Base-by-base conservation (phyloP, 495 filamentous ascomycete species). In the Geoglossum glabrum region DNA sequence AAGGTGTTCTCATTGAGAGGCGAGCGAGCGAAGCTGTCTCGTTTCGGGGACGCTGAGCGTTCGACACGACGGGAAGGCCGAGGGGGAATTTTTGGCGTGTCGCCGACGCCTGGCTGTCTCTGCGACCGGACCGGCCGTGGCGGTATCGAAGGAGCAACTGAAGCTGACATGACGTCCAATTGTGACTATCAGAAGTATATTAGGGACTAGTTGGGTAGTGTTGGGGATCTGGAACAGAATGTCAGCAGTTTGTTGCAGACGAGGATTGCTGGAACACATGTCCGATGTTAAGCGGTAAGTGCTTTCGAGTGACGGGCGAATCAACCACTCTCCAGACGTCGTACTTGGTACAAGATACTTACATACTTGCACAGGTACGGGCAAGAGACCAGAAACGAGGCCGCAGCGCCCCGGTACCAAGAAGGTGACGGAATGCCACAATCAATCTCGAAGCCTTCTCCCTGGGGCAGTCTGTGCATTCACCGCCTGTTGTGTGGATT, bases 21-120 rank as follows among this genome's bases (percentile, higher is more conserved):
- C 38, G 90, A 96, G 23, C 82, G 85, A 15, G 88, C 84, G 68
- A 84, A 94, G 65, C 79, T 80, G 61, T 86, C 80, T 55, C 80
- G 79, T 58, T 81, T 75, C 33, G 88, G 88, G 60, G 87, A 93
- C 56, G 80, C 65, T 21, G 87, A 87, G 67, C 86, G 85, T 59
- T 93, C 85, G 55, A 80, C 61, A 60, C 75, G 81, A 59, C 76
- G 77, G 60, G 56, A 27, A 33, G 56, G 56, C 54, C 89, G 82
- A 34, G 87, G 83, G 52, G 89, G 89, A 43, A 85, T 67, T 62
- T 73, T 72, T 43, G 81, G 81, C 33, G 73, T 58, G 55, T 68
- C 67, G 40, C 10, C 52, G 21, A 61, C 62, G 45, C 13, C 64
- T 72, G 49, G 67, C 40, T 54, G 43, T 54, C 60, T 54, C 33